Evolutionary conservation across 2,329 filamentous ascomycete genomes (phyloP).

Genomic region (Neonectria magnoliae): DNA sequence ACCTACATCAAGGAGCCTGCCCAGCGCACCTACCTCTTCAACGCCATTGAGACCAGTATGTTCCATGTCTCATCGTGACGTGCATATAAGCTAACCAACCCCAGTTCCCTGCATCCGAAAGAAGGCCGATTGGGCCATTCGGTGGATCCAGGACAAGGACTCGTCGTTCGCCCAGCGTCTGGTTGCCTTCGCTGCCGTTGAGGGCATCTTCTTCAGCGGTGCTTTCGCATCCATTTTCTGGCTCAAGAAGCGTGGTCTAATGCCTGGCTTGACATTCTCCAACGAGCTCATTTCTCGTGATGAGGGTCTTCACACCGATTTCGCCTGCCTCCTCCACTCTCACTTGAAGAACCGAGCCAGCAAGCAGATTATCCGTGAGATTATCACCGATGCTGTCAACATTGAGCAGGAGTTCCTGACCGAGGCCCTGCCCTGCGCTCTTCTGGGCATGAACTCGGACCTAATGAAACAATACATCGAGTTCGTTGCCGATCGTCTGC

Average conservation of each 20-base stretch:
- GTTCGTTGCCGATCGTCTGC: constrained; percentile 96
- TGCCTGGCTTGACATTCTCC: constrained; percentile 98
- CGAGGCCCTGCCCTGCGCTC: constrained; percentile 89
- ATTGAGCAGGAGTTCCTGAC: constrained; percentile 99
- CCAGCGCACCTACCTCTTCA: constrained; percentile 94
- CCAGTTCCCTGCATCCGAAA: constrained; percentile 93
- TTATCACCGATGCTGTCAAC: constrained; percentile 91
- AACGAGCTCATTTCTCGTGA: constrained; percentile 99
- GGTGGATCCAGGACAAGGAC: constrained; percentile 93
- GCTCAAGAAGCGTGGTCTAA: constrained; percentile 99
- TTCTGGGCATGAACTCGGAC: constrained; percentile 96
- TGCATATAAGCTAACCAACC: constrained; percentile 30
- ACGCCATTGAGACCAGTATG: constrained; percentile 96
- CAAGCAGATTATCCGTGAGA: constrained; percentile 81
- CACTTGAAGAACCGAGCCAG: constrained; percentile 92
- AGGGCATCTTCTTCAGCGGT: constrained; percentile 99
- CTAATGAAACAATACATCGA: constrained; percentile 99
- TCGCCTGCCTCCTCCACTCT: constrained; percentile 97
- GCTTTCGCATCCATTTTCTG: constrained; percentile 99
- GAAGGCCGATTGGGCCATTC: constrained; percentile 98
- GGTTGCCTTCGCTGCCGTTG: constrained; percentile 95
- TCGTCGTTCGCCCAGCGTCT: constrained; percentile 96
- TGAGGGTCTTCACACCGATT: constrained; percentile 99
- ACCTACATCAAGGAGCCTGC: constrained; percentile 98
- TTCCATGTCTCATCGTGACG: constrained; percentile 26